Conservation (phyloP, 2,329 filamentous ascomycete genomes). For the Cytospora schulzeri region DNA sequence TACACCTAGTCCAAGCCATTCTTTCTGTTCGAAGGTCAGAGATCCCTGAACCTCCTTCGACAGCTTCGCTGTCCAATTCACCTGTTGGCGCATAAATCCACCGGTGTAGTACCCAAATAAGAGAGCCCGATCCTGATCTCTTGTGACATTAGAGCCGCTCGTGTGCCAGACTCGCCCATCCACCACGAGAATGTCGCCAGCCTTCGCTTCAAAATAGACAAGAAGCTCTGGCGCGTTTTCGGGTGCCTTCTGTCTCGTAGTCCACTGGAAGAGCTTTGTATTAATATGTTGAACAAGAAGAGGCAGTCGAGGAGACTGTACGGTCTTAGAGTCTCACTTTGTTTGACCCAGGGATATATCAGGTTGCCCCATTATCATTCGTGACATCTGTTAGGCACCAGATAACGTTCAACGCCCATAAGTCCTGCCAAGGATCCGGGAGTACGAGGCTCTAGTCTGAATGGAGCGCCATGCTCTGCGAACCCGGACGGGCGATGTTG, state of each 20-base stretch:
- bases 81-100: conserved; percentile 35
- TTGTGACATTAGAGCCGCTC: conserved; percentile 36
- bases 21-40: conserved; percentile 32
- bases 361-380: conserved; percentile 35
- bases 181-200: conserved; percentile 38
- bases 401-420: conserved; percentile 33
- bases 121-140: conserved; percentile 37
- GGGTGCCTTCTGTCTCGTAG: conserved; percentile 25
- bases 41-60: conserved; percentile 34
- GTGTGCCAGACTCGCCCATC: conserved; percentile 40
- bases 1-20: conserved; percentile 34
- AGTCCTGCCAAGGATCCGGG: conserved; percentile 37
- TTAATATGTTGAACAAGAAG: neutral
- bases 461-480: conserved; percentile 37
- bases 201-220: conserved; percentile 37
- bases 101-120: conserved; percentile 39
- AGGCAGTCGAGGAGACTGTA: no score
- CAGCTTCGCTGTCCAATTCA: conserved; percentile 38
- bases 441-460: conserved; percentile 38
- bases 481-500: conserved; percentile 40
- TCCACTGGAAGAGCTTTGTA: neutral
- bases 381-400: conserved; percentile 39
- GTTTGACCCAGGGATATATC: conserved; percentile 31
- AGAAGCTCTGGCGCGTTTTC: conserved; percentile 34
- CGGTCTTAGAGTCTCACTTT: conserved; percentile 12